Evolutionary conservation across 352 stramenopile species (phyloP), one percentile per base, ranked within the genome.

Genomic region (Phytophthora niederhauseri): DNA sequence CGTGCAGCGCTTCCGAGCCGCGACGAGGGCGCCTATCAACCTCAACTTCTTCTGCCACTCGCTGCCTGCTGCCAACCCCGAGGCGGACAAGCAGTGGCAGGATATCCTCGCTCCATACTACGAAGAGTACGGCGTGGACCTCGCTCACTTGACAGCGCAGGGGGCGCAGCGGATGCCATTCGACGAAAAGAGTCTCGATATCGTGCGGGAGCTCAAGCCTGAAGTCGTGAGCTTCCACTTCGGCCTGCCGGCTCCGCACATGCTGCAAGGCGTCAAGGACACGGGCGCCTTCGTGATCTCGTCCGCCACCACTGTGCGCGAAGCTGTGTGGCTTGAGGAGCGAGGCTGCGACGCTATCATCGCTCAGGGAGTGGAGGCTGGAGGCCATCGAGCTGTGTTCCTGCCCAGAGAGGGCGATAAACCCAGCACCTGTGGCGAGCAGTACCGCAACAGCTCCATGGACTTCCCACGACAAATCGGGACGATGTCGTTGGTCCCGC

Each of bases 161-260:
- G 81, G 71, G 20, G 58, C 55, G 11, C 64, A 76, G 9, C 78
- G 82, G 11, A 66, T 81, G 51, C 68, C 73, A 19, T 71, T 75
- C n/a, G 52, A 75, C 2, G 73, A 82, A 9, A 34, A 50, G 17
- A 82, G 76, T 61, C 69, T 85, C 3, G 57, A 73, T 30, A 62
- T 89, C 20, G 68, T 89, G 17, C 72, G 78, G 3, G 68, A 87
- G n/a, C 68, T 86, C 36, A 77, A 76, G n/a, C 81, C 79, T 1
- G 50, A 74, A 11, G 83, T 90, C 12, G 79, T 91, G 19, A 91
- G 81, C 68, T 91, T 91, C 67, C 81, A 89, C 73, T 91, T 91
- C 57, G 83, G 79, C 6, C 59, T 90, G 0, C 81, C 81, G 14
- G 49, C 65, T 17, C 56, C 58, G 3, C 50, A 71, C 0, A 62